Conservation (phyloP, 768 basidiomycete genomes). For the Xerocomellus intermedius region DNA sequence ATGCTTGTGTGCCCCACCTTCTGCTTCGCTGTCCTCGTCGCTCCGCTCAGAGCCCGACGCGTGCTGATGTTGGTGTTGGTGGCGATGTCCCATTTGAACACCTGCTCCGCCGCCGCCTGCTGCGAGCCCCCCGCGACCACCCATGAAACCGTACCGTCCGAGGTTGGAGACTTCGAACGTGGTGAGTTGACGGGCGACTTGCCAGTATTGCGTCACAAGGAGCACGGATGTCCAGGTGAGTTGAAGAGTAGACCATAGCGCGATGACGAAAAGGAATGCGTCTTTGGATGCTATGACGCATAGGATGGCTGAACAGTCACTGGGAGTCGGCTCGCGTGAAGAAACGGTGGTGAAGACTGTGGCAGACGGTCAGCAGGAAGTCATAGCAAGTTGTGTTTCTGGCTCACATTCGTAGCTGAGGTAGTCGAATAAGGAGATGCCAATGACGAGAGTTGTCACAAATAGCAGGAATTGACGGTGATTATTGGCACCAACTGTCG, state of each 20-base stretch:
- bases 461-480: conserved; percentile 97
- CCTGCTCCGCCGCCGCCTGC: conserved; percentile 53
- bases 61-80: conserved; percentile 32
- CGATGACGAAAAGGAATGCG: conserved; percentile 80
- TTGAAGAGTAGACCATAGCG: conserved; percentile 87
- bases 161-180: conserved; percentile 95
- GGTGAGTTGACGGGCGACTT: conserved; percentile 91
- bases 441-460: conserved; percentile 78
- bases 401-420: conserved; percentile 78
- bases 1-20: conserved; percentile 40
- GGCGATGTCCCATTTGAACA: conserved; percentile 79
- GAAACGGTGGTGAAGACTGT: conserved; percentile 56
- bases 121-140: conserved; percentile 75
- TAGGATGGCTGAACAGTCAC: conserved; percentile 37
- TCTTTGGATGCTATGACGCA: conserved; percentile 74
- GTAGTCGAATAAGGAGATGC: conserved; percentile 79
- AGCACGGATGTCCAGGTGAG: conserved; percentile 93
- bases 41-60: conserved; percentile 43
- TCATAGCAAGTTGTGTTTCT: not conserved
- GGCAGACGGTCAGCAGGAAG: not conserved
- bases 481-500: conserved; percentile 82
- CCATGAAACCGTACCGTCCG: conserved; percentile 96
- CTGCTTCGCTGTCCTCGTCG: conserved; percentile 41
- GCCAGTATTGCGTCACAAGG: conserved; percentile 85
- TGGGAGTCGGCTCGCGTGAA: not conserved